These are phyloP conservation scores for Halophytophthora polymorphica DNA, from an alignment of 352 stramenopile genomes.

Conservation along the genomic window DNA sequence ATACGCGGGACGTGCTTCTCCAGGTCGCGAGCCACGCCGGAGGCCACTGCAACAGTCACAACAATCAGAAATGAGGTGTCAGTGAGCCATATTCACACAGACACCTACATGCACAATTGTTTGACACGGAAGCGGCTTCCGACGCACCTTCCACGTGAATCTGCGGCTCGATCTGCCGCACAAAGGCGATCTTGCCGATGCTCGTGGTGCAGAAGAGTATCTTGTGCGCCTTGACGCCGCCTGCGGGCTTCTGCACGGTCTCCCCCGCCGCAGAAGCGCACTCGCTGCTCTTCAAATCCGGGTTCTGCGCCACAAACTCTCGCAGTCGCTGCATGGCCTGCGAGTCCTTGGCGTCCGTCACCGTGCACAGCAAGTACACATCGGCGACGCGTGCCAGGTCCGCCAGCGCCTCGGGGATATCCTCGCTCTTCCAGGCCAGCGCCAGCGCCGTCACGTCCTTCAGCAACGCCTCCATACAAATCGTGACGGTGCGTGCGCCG, in stretches of 20 bases:
- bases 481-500: constrained; percentile 61
- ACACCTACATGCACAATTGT: not conserved
- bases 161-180: constrained; percentile 85
- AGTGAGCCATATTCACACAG: not conserved
- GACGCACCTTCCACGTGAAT: constrained; percentile 73
- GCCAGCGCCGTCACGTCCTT: constrained; percentile 18
- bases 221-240: constrained; percentile 55
- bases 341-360: constrained; percentile 30
- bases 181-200: constrained; percentile 79
- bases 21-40: constrained; percentile 48
- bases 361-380: constrained; percentile 62
- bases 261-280: constrained; percentile 1
- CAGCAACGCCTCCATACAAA: constrained; percentile 56
- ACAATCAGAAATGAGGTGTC: constrained; percentile 10
- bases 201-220: constrained; percentile 80
- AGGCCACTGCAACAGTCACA: constrained; percentile 40
- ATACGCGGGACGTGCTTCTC: constrained; percentile 79
- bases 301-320: constrained; percentile 36
- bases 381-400: constrained; percentile 61
- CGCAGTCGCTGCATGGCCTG: constrained; percentile 39
- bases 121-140: too few relatives aligned
- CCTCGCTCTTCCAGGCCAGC: constrained; percentile 46
- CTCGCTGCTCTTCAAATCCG: constrained; percentile 27
- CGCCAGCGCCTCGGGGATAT: constrained; percentile 43
- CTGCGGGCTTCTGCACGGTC: constrained; percentile 3